Conservation (phyloP, 176 grass and related monocot genomes). For the Bromus sterilis region DNA sequence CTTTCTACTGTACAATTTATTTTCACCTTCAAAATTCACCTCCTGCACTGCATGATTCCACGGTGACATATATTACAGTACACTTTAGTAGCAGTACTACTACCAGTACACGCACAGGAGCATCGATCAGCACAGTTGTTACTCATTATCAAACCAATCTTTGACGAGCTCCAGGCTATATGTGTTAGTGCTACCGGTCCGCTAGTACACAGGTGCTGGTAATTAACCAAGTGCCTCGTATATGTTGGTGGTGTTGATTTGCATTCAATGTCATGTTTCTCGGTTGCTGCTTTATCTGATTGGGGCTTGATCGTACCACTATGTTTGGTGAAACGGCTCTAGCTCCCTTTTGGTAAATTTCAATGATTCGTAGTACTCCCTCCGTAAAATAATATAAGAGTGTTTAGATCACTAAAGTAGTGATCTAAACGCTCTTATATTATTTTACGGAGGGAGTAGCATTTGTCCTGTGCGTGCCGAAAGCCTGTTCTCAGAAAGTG, state of each 20-base stretch:
- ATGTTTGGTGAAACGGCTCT: constrained; percentile 26
- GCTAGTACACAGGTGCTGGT: not conserved
- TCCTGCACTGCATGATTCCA: not conserved
- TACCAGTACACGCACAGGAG: not conserved
- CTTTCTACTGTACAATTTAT: not conserved
- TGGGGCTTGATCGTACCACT: not conserved
- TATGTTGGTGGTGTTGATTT: not conserved
- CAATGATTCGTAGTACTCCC: constrained; percentile 20
- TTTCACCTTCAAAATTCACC: not conserved
- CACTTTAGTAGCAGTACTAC: not conserved
- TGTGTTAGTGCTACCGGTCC: not conserved
- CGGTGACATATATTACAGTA: not conserved
- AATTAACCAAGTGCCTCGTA: not conserved
- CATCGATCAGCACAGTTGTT: not conserved
- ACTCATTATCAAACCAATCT: not conserved
- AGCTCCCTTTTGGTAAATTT: not conserved
- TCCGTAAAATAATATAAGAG: too few relatives aligned
- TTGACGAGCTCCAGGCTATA: not conserved
- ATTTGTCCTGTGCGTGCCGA: not conserved
- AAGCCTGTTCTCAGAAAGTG: not conserved
- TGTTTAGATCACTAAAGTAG: too few relatives aligned
- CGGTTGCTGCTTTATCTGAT: constrained; percentile 17
- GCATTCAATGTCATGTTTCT: constrained; percentile 17
- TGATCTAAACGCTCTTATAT: too few relatives aligned
- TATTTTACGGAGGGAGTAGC: too few relatives aligned